Base-by-base conservation (phyloP, 2,329 filamentous ascomycete genomes). In the Monosporascus sp. region DNA sequence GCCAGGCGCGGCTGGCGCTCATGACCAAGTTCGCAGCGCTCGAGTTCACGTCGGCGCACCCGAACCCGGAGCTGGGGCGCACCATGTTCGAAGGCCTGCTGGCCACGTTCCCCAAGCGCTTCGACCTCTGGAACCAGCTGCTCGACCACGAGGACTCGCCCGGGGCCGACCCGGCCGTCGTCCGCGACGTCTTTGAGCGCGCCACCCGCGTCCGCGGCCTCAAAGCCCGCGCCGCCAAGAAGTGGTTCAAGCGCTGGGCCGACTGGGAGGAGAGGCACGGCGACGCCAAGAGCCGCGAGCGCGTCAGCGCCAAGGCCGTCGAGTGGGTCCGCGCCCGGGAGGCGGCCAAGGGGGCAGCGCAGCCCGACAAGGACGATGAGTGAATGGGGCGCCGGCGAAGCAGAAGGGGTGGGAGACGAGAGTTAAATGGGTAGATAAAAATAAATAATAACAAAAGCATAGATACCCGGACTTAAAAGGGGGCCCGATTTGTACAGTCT, bases 71-170 rank as follows among this genome's bases (percentile, higher is more conserved):
- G 74, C 89, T 90, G 54, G 94, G 94, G 9, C 87, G 95, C 18
- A 99, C 95, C 26, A 87, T 97, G 66, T 97, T 97, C 64, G 93
- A 97, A 71, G 88, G 87, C 40, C 78, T 99, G 8, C 78, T 99
- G 7, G 82, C 84, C 37, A 87, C 88, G 5, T 96, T 87, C 76
- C 90, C 91, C 46, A 96, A 95, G 77, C 89, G 91, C 69, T 84
- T 91, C 55, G 91, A 97, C 68, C 77, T 97, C 50, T 97, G 93
- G 93, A 94, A 91, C 70, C 87, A 96, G 71, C 85, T 96, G 60
- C 74, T 97, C 1, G 91, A 96, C 67, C 79, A 97, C 52, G 94
- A 99, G 74, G 82, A 84, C 54, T 74, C 70, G 17, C 65, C 68
- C n/a, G 78, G 79, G 37, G 69, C 70, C 11, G 80, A 85, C 51